These are phyloP conservation scores for Pichia paraexigua DNA, from an alignment of 805 yeast genomes.

Conservation along the genomic window DNA sequence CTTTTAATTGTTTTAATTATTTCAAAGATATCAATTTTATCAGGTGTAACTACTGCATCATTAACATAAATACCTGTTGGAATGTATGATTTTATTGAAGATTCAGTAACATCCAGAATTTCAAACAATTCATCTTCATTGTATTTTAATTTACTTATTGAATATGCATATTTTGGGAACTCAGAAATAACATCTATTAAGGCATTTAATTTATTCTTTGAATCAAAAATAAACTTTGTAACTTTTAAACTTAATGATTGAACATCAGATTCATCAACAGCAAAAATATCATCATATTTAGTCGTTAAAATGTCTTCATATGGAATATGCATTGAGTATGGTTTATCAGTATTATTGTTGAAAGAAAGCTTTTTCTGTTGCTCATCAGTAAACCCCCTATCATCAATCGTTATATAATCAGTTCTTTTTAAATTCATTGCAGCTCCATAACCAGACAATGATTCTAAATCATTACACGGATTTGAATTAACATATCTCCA, in stretches of 20 bases:
- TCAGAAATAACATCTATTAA: constrained; percentile 37
- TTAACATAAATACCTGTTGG: constrained; percentile 54
- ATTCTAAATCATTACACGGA: constrained; percentile 17
- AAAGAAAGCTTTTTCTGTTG: constrained; percentile 24
- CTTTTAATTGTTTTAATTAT: constrained; percentile 32
- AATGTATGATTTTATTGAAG: constrained; percentile 9
- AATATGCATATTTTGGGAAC: constrained; percentile 47
- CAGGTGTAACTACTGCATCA: constrained; percentile 51
- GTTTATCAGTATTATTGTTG: constrained; percentile 3
- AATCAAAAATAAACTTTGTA: constrained; percentile 31
- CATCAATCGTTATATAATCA: constrained; percentile 60
- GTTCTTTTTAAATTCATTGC: constrained; percentile 57
- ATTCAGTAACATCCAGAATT: neutral
- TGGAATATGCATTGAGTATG: neutral
- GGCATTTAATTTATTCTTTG: constrained; percentile 28
- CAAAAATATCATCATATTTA: constrained; percentile 24
- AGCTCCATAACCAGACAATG: constrained; percentile 57
- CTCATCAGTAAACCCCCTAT: constrained; percentile 34
- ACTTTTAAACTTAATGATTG: constrained; percentile 33
- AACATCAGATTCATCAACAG: constrained; percentile 28
- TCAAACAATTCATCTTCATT: constrained; percentile 6
- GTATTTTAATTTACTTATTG: constrained; percentile 24
- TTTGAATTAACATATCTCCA: constrained; percentile 58
- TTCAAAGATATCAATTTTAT: constrained; percentile 36
- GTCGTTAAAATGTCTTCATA: neutral